Evolutionary conservation across 805 yeast species (phyloP).

Genomic region (Cyberlindnera amylophila): DNA sequence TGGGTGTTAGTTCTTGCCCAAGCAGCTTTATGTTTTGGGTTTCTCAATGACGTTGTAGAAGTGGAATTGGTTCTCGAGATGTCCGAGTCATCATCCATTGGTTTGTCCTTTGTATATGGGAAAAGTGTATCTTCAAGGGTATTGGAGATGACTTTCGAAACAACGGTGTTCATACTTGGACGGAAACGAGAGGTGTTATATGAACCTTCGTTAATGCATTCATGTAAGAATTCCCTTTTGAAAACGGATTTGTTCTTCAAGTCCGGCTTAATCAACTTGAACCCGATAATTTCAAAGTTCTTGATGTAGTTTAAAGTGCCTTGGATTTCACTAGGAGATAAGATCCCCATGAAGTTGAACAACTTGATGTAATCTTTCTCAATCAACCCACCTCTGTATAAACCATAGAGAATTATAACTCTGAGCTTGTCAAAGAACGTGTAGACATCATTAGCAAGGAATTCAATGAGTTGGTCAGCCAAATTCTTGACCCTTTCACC

Average conservation of each 20-base stretch:
- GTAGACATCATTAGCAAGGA: conserved; percentile 47
- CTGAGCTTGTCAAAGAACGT: conserved; percentile 69
- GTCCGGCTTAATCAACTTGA: conserved; percentile 44
- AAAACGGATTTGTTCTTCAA: conserved; percentile 39
- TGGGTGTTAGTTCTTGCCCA: conserved; percentile 56
- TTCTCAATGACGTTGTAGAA: conserved; percentile 54
- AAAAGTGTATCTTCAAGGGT: conserved; percentile 55
- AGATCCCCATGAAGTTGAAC: conserved; percentile 47
- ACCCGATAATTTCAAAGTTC: conserved; percentile 58
- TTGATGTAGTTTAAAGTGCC: conserved; percentile 50
- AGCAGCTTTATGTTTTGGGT: conserved; percentile 68
- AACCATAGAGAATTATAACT: conserved; percentile 65
- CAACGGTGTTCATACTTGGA: conserved; percentile 62
- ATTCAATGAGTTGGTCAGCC: conserved; percentile 55
- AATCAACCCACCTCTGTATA: conserved; percentile 78
- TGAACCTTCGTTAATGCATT: conserved; percentile 35
- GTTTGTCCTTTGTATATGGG: conserved; percentile 76
- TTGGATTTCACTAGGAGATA: conserved; percentile 36
- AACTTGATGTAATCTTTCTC: conserved; percentile 71
- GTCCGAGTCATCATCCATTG: conserved; percentile 42
- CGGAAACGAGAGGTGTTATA: conserved; percentile 68
- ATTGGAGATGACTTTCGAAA: conserved; percentile 48
- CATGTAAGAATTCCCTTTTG: conserved; percentile 52
- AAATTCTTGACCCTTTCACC: conserved; percentile 58
- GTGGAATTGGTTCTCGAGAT: conserved; percentile 30